Evolutionary conservation across 176 grass and related monocot species (phyloP), one percentile per base, ranked within the genome.

Genomic region (Zea luxurians): DNA sequence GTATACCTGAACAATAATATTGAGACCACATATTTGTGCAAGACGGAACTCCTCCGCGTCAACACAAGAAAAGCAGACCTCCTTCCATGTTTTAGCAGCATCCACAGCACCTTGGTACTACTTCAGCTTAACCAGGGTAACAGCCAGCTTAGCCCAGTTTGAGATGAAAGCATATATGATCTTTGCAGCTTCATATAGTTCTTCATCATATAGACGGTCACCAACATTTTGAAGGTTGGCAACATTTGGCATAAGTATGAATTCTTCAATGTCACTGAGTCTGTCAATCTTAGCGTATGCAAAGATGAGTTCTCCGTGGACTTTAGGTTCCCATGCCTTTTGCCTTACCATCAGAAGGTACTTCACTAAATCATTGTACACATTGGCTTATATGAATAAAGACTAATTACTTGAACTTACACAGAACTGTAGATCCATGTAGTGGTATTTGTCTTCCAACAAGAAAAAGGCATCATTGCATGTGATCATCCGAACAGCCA

Each of bases 81-180:
- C 95, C 78, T 97, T 97, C 95, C 95, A 97, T 70, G 95, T 97
- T 80, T 97, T 94, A 83, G 95, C 89, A 75, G 95, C 95, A 94
- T 97, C 95, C 57, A 97, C 95, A 64, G 95, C 95, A 75, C 95
- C 87, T 85, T 97, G 91, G 87, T 94, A 97, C 85, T 97, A 91
- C 78, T 92, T 94, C 77, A 97, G 78, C 87, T 89, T 97, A 79
- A 94, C 89, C 37, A 97, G 81, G 73, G 91, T 94, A 21, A 89
- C 84, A 85, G 95, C 95, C 68, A 97, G 72, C 85, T 92, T 94
- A 64, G 95, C 95, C 95, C 91, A 97, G 89, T 97, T 94, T 3
- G 95, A 94, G 80, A 97, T 94, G 83, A 97, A 97, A 17, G 91
- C 89, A 64, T 94, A 97, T 27, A 97, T 97, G 50, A 94, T 97